A percentile compares a stretch with the other conserved stretches of the same genome.
These are phyloP conservation scores for Suhomyces faveliae DNA, from an alignment of 805 yeast genomes.

Conservation along the genomic window DNA sequence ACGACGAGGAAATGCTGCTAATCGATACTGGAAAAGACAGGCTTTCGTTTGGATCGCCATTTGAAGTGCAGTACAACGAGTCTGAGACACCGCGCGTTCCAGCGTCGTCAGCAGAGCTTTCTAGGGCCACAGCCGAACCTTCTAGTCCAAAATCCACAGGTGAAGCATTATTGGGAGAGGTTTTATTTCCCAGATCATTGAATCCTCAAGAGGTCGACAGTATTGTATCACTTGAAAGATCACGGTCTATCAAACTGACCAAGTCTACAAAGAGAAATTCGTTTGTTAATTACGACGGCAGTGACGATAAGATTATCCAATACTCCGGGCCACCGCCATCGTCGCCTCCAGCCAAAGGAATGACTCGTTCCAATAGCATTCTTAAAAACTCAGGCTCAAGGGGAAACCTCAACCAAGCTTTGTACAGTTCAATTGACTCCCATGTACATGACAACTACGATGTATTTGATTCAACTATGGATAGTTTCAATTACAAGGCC, in stretches of 20 bases:
- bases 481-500: neutral
- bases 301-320: constrained; percentile 40
- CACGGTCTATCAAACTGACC: constrained; percentile 57
- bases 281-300: constrained; percentile 39
- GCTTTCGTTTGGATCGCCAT: constrained; percentile 32
- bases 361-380: constrained; percentile 37
- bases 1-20: constrained; percentile 30
- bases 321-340: constrained; percentile 18
- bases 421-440: constrained; percentile 9
- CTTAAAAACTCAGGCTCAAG: constrained; percentile 34
- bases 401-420: constrained; percentile 16
- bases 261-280: constrained; percentile 36
- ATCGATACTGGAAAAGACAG: constrained; percentile 15
- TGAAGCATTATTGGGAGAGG: constrained; percentile 39
- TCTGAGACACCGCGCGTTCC: neutral
- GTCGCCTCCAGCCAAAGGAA: constrained; percentile 14
- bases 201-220: constrained; percentile 70
- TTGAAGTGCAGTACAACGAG: constrained; percentile 19
- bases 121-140: neutral
- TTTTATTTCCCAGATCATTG: constrained; percentile 68
- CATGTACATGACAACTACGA: constrained; percentile 1
- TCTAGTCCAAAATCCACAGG: neutral
- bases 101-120: neutral
- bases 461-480: neutral
- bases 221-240: constrained; percentile 68